Base-by-base conservation (phyloP, 192 early-diverging fungal species). In the Backusella mclennaniae region DNA sequence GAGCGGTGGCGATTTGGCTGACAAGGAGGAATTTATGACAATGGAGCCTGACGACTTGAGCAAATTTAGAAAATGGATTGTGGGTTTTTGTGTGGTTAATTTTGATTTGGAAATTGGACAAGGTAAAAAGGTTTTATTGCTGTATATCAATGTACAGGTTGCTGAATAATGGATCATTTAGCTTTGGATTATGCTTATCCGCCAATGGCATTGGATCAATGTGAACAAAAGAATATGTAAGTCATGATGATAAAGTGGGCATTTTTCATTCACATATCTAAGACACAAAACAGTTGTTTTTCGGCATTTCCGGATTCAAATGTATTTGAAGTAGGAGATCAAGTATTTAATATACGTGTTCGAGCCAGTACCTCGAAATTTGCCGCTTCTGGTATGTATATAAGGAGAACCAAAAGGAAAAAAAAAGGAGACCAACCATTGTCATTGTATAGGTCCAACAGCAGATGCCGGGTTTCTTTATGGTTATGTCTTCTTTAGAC, bases 401-500 rank as follows among this genome's bases (percentile, higher is more conserved):
- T 66, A 15, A 36, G 19, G n/a, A 70, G 35, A 21, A 69, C 5
- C 66, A 21, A 52, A 70, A 21, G 68, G 49, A 21, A 67, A 14
- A 44, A 49, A 49, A 17, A 44, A 44, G 42, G 42, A 44, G 42
- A 49, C 19, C 5, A 49, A 49, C 46, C 15, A 17, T 23, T 17
- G 2, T 9, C 5, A 14, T 42, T 11, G 2, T 12, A n/a, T 33
- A 86, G 87, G 87, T 8, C 87, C 87, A 19, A 87, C 87, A 4
- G 82, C 86, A 17, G 83, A 87, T 68, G 84, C 89, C 46, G 85
- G 86, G 35, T 90, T 90, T 66, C 71, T 89, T 8, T 95, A 98
- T 82, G 95, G 95, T 36, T 96, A 97, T 85, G 96, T 96, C 14
- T 97, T 96, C 77, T 98, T 98, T 77, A 87, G 96, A 31, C 96